A percentile compares a stretch with the other conserved stretches of the same genome.
phyloP scores from a whole-genome alignment of 1,284 basidiomycete species.

The Sporisorium sorghi region DNA sequence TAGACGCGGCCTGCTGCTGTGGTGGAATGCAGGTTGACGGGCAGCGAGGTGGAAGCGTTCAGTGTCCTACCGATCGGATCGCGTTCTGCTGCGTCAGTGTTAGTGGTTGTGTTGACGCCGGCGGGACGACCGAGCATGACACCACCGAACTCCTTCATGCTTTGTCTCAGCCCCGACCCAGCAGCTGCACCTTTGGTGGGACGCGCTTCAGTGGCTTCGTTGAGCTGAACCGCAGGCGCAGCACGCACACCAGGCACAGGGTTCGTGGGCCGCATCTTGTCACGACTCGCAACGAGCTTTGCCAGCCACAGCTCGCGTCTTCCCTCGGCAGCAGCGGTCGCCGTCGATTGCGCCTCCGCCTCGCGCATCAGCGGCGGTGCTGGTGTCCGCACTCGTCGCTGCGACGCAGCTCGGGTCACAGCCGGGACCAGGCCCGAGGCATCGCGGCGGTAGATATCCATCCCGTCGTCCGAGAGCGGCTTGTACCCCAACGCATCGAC shows the following conservation, averaged over 20 bases:
- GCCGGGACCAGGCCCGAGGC: not conserved
- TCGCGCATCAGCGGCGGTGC: slow-evolving; percentile 24
- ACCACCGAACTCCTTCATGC: slow-evolving; percentile 17
- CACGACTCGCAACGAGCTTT: slow-evolving; percentile 28
- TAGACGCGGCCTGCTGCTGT: not conserved
- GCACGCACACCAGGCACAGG: not conserved
- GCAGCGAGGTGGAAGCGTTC: slow-evolving; percentile 13
- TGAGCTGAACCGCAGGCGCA: not conserved
- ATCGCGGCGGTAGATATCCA: slow-evolving; percentile 15
- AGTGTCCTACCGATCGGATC: slow-evolving; percentile 14
- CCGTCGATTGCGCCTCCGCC: slow-evolving; percentile 15
- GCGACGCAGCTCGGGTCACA: not conserved
- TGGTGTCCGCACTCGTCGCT: slow-evolving; percentile 8
- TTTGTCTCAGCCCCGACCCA: slow-evolving; percentile 11
- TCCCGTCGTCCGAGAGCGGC: slow-evolving; percentile 18
- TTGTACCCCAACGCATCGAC: slow-evolving; percentile 30
- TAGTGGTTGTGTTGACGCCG: not conserved
- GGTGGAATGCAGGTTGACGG: slow-evolving; percentile 15
- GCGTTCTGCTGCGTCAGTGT: not conserved
- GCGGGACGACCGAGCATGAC: slow-evolving; percentile 23
- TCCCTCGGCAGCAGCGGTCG: slow-evolving; percentile 35
- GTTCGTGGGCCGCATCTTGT: not conserved
- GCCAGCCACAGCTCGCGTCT: slow-evolving; percentile 36
- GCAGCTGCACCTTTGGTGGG: not conserved
- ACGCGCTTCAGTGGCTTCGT: slow-evolving; percentile 13